Evolutionary conservation across 2,329 filamentous ascomycete genomes (phyloP).

Genomic region (Fusarium equiseti): DNA sequence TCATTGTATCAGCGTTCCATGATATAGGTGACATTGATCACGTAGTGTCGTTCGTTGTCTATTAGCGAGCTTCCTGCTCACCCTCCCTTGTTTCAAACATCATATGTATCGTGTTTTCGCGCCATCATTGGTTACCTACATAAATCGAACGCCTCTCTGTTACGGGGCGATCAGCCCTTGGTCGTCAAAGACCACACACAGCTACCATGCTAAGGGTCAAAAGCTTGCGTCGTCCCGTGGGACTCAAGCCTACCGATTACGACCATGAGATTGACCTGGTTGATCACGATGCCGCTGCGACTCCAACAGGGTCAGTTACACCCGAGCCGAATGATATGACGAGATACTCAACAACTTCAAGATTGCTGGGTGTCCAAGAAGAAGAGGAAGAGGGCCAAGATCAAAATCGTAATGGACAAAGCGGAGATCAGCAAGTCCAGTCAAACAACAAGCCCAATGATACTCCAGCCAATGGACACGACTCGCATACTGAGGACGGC

Average conservation of each 20-base stretch:
- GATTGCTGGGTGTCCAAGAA: slow-evolving; percentile 39
- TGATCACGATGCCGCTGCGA: slow-evolving; percentile 61
- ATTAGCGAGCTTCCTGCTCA: background rate
- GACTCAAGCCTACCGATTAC: slow-evolving; percentile 71
- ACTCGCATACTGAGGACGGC: slow-evolving; percentile 29
- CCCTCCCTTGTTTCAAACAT: slow-evolving; percentile 7
- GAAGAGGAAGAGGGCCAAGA: slow-evolving; percentile 25
- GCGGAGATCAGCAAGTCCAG: slow-evolving; percentile 8
- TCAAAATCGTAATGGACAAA: slow-evolving; percentile 6
- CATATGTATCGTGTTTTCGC: slow-evolving; percentile 9
- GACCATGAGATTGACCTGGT: slow-evolving; percentile 79
- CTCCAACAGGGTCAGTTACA: slow-evolving; percentile 36
- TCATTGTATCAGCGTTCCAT: slow-evolving; percentile 16
- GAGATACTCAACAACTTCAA: slow-evolving; percentile 45
- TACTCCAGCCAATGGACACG: slow-evolving; percentile 13
- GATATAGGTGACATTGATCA: background rate
- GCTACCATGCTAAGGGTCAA: slow-evolving; percentile 53
- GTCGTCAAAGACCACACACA: slow-evolving; percentile 22
- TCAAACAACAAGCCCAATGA: slow-evolving; percentile 24
- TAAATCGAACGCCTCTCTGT: slow-evolving; percentile 15
- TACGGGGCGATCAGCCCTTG: slow-evolving; percentile 28
- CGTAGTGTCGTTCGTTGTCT: slow-evolving; percentile 4
- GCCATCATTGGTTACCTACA: slow-evolving; percentile 5
- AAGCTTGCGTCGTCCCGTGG: slow-evolving; percentile 67
- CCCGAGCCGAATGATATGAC: slow-evolving; percentile 37